Base-by-base conservation (phyloP, 2,329 filamentous ascomycete genomes). In the Bipolaris gigantea region DNA sequence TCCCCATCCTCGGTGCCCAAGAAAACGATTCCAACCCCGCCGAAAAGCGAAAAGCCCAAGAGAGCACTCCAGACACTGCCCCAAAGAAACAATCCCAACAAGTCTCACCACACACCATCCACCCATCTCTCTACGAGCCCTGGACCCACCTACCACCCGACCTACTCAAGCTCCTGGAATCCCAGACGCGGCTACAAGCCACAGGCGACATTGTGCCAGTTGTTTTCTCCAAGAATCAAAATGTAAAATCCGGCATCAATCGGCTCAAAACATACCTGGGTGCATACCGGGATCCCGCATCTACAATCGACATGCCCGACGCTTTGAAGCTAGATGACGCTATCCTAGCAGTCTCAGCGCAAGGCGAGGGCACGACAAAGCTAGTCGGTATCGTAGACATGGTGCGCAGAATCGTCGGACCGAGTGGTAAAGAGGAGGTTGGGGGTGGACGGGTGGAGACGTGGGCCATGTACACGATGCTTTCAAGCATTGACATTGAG, bases 351-450 rank as follows among this genome's bases (percentile, higher is more conserved):
- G 41, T 69, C 1, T 63, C 60, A 1, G 64, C 65, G 13, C 65
- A 67, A 38, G 64, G 57, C 1, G 57, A 59, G 11, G 65, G 60
- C 1, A 62, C 60, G 2, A 53, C 55, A 0, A 69, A 66, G 21
- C 10, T 69, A 2, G 60, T 66, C 4, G 55, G 62, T 4, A 65
- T 69, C 10, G 27, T 65, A 4, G 65, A 69, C 15, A 42, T 69
- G 47, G 58, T 51, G 2, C 50, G 50, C 23, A 51, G 65, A 13
- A 50, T 65, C 11, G 53, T 60, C 3, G 53, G 51, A 3, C 50
- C 50, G 1, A 50, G 38, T 23, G 25, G 35, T 7, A 50, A 48
- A 34, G 50, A 53, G 4, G 34, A 53, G 18, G 23, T 53, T 19
- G 15, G 13, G 0, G 36, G n/a, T 4, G 51, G 33, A 21, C 32